Conservation (phyloP, 2,329 filamentous ascomycete genomes). For the Penicillium palitans region DNA sequence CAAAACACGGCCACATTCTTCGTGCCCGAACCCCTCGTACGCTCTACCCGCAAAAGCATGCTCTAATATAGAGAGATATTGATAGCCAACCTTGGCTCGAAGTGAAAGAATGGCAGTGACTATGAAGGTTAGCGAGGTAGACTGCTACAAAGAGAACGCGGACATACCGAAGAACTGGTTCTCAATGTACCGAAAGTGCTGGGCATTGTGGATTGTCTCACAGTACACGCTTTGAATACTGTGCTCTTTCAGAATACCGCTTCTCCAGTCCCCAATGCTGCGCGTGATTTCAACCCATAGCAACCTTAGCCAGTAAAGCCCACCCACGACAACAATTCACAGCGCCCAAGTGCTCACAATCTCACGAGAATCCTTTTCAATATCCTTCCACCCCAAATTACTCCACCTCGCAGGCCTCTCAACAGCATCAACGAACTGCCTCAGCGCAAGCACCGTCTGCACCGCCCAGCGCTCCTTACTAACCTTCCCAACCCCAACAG, state of each 20-base stretch:
- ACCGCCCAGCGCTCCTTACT: conserved; percentile 52
- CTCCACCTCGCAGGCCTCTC: conserved; percentile 48
- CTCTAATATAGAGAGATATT: background rate
- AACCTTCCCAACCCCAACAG: conserved; percentile 51
- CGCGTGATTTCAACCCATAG: conserved; percentile 56
- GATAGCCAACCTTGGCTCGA: background rate
- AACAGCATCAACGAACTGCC: conserved; percentile 53
- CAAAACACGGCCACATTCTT: background rate
- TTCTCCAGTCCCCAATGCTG: conserved; percentile 90
- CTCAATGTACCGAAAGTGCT: conserved; percentile 96
- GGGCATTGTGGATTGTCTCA: conserved; percentile 79
- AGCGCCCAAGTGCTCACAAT: conserved; percentile 19
- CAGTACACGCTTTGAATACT: conserved; percentile 85
- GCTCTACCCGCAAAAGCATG: background rate
- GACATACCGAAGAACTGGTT: conserved; percentile 88
- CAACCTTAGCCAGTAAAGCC: background rate
- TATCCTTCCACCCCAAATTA: conserved; percentile 39
- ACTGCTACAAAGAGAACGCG: background rate
- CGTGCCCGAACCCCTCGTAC: background rate
- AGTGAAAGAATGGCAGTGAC: conserved; percentile 67
- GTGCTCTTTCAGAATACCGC: conserved; percentile 78
- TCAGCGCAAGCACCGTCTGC: conserved; percentile 54
- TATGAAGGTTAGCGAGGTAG: conserved; percentile 22
- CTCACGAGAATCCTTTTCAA: conserved; percentile 31
- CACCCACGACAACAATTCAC: background rate